A percentile compares a stretch with the other conserved stretches of the same genome.
phyloP scores from a whole-genome alignment of 169 alveolate genomes.

The Cryptosporidium felis region DNA sequence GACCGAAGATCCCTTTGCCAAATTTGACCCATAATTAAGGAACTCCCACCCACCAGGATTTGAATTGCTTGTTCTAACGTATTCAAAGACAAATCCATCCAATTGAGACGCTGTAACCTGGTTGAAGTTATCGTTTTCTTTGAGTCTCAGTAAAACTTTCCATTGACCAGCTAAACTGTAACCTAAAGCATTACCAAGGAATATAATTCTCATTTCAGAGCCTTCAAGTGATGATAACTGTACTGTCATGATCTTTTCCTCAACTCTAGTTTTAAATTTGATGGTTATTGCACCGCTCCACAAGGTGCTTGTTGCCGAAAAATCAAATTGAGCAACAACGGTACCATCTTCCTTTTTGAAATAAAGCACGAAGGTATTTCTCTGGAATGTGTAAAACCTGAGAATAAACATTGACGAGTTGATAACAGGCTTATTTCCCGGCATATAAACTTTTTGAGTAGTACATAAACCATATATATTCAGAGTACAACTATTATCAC shows the following conservation, averaged over 20 bases:
- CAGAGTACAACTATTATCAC: constrained; percentile 43
- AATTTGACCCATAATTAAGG: background rate
- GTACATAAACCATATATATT: constrained; percentile 29
- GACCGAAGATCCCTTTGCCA: background rate
- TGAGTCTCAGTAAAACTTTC: constrained; percentile 4
- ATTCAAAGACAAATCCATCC: constrained; percentile 1
- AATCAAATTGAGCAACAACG: constrained; percentile 18
- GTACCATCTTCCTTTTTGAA: constrained; percentile 40
- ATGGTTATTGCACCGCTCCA: background rate
- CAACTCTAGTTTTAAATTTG: background rate
- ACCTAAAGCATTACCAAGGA: constrained; percentile 8
- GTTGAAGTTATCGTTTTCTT: constrained; percentile 12
- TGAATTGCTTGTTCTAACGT: background rate
- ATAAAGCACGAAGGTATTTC: background rate
- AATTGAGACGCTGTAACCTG: constrained; percentile 5
- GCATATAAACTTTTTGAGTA: constrained; percentile 36
- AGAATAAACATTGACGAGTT: background rate
- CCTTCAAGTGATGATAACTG: background rate
- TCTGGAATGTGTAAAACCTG: constrained; percentile 14
- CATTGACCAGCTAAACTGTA: background rate
- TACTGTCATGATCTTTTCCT: background rate
- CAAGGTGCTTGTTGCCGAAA: background rate
- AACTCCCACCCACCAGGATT: constrained; percentile 16
- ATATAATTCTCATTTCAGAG: background rate
- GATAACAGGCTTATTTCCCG: constrained; percentile 46